Evolutionary conservation across 208 protist species (phyloP).

Genomic region (Chromosphaera perkinsii): DNA sequence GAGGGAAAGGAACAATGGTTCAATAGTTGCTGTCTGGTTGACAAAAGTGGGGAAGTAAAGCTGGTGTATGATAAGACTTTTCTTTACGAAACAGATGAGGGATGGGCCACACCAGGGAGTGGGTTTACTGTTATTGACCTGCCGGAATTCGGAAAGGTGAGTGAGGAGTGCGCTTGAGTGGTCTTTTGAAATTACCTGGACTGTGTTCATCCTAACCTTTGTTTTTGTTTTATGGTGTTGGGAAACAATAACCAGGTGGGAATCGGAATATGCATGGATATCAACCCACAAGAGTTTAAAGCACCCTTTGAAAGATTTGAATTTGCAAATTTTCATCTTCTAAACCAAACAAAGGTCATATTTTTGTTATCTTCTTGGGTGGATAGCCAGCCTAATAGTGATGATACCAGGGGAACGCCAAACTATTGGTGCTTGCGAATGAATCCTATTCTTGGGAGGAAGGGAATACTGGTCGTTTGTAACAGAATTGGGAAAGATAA

Average conservation of each 20-base stretch:
- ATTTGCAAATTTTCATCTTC: slow-evolving; percentile 19
- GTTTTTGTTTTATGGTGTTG: background rate
- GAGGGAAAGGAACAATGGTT: slow-evolving; percentile 5
- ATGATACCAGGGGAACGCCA: slow-evolving; percentile 7
- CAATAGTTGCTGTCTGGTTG: slow-evolving; percentile 26
- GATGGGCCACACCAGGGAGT: slow-evolving; percentile 21
- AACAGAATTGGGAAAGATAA: slow-evolving; percentile 17
- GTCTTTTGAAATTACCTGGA: slow-evolving; percentile 1
- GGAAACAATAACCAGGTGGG: slow-evolving; percentile 3
- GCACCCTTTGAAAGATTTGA: slow-evolving; percentile 34
- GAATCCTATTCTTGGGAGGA: slow-evolving; percentile 12
- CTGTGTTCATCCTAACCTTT: background rate
- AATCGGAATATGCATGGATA: slow-evolving; percentile 42
- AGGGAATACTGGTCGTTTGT: slow-evolving; percentile 21
- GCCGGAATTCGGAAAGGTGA: background rate
- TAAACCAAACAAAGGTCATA: background rate
- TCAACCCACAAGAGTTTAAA: slow-evolving; percentile 36
- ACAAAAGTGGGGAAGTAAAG: background rate
- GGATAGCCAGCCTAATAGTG: background rate
- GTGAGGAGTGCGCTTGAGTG: slow-evolving; percentile 12
- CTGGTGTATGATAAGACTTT: slow-evolving; percentile 31
- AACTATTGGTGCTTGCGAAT: slow-evolving; percentile 31
- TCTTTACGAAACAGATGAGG: slow-evolving; percentile 34
- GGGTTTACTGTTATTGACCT: slow-evolving; percentile 18
- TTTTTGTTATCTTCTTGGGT: background rate